Conservation (phyloP, 306 rosid species). For the Cucurbita moschata region DNA sequence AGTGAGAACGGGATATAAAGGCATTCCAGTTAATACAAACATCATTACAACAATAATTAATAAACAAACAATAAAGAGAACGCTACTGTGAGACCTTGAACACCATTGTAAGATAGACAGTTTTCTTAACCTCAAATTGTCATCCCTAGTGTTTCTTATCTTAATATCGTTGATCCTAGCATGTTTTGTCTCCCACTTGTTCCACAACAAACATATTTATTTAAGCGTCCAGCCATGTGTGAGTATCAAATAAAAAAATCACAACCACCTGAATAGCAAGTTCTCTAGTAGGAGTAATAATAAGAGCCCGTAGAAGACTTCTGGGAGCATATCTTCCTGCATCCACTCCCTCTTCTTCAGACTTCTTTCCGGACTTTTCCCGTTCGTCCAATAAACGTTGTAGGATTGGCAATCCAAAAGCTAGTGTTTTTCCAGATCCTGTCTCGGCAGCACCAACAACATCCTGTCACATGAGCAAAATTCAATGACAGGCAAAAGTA, state of each 20-base stretch:
- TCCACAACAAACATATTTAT: background rate
- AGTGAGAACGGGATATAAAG: background rate
- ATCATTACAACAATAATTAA: background rate
- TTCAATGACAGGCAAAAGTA: conserved; percentile 8
- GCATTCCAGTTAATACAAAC: background rate
- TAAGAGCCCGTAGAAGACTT: conserved; percentile 66
- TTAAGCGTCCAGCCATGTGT: background rate
- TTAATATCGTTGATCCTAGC: background rate
- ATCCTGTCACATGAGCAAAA: conserved; percentile 43
- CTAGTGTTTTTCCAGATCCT: conserved; percentile 92
- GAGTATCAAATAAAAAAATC: background rate
- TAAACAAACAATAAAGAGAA: background rate
- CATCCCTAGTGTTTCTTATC: background rate
- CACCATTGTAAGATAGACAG: background rate
- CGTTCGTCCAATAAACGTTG: conserved; percentile 85
- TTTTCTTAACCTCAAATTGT: background rate
- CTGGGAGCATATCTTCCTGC: conserved; percentile 29
- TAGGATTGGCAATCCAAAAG: conserved; percentile 95
- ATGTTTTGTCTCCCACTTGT: background rate
- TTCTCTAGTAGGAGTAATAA: conserved; percentile 89
- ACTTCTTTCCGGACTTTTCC: conserved; percentile 43
- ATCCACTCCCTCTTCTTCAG: conserved; percentile 35
- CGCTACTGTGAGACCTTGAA: background rate
- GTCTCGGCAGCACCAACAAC: conserved; percentile 97
- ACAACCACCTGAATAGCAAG: conserved; percentile 75